Percentiles rank a stretch among this genome's conserved stretches.
Evolutionary conservation across 257 asterid genomes (phyloP).

Genomic region (Forsythia suspensa): DNA sequence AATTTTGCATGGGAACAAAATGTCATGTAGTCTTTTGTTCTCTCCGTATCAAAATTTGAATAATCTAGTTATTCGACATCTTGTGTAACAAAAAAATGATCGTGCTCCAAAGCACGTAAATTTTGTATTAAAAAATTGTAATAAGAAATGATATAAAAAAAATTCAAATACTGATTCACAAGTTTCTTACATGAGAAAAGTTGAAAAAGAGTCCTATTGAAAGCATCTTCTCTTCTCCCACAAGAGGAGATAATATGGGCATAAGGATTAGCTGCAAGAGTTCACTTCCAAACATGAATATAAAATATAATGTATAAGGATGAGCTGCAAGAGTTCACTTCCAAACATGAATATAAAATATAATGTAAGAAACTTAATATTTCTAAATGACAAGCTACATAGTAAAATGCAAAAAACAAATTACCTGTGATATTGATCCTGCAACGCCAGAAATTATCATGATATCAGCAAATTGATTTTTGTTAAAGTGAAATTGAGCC

Average conservation of each 20-base stretch:
- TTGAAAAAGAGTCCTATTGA: constrained; percentile 73
- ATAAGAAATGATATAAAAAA: too few relatives aligned
- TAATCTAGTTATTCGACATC: too few relatives aligned
- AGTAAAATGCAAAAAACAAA: background rate
- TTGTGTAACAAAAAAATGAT: too few relatives aligned
- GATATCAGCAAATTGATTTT: constrained; percentile 87
- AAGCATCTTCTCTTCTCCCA: constrained; percentile 83
- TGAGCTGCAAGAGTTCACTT: constrained; percentile 48
- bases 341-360: background rate
- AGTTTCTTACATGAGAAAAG: constrained; percentile 50
- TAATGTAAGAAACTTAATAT: background rate
- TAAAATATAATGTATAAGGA: too few relatives aligned
- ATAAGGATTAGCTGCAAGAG: constrained; percentile 65
- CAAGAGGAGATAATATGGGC: constrained; percentile 73
- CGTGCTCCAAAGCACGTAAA: too few relatives aligned
- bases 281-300: constrained; percentile 6
- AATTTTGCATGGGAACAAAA: too few relatives aligned
- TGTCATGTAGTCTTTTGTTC: too few relatives aligned
- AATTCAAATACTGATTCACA: background rate
- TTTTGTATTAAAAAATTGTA: too few relatives aligned
- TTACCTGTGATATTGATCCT: constrained; percentile 81
- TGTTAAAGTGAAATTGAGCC: constrained; percentile 86
- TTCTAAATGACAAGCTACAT: background rate
- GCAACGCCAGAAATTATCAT: constrained; percentile 79
- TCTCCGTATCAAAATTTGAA: background rate